Conservation (phyloP, 345 rosid genomes). For the Arabidopsis suecica region DNA sequence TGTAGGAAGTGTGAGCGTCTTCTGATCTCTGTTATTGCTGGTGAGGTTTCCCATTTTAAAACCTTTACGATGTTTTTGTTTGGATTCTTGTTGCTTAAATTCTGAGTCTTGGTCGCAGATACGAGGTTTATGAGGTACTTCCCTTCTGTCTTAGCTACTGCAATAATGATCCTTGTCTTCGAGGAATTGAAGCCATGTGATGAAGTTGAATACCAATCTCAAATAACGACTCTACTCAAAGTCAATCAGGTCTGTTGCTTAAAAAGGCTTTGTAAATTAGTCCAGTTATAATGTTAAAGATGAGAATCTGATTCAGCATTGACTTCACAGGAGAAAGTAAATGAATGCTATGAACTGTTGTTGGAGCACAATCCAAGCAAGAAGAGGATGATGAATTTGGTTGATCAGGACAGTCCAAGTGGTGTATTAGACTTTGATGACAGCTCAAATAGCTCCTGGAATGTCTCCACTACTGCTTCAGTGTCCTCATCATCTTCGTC, state of each 20-base stretch:
- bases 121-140: slow-evolving; percentile 59
- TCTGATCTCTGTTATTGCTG: slow-evolving; percentile 71
- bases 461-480: slow-evolving; percentile 52
- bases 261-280: neutral
- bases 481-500: slow-evolving; percentile 53
- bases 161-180: slow-evolving; percentile 68
- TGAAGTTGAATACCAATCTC: slow-evolving; percentile 58
- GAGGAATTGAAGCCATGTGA: slow-evolving; percentile 63
- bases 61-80: slow-evolving; percentile 1
- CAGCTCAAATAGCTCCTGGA: slow-evolving; percentile 60
- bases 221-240: slow-evolving; percentile 65
- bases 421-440: slow-evolving; percentile 66
- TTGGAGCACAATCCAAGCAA: slow-evolving; percentile 48
- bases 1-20: slow-evolving; percentile 68
- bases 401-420: slow-evolving; percentile 55
- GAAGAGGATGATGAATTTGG: slow-evolving; percentile 59
- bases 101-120: slow-evolving; percentile 62
- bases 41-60: slow-evolving; percentile 50
- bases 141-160: slow-evolving; percentile 80
- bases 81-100: slow-evolving; percentile 33
- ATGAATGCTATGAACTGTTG: slow-evolving; percentile 68
- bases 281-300: neutral
- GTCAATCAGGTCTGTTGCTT: slow-evolving; percentile 61
- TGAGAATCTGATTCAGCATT: slow-evolving; percentile 18
- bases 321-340: slow-evolving; percentile 59